Conservation (phyloP, 2,329 filamentous ascomycete genomes). For the Penicillium sp. region DNA sequence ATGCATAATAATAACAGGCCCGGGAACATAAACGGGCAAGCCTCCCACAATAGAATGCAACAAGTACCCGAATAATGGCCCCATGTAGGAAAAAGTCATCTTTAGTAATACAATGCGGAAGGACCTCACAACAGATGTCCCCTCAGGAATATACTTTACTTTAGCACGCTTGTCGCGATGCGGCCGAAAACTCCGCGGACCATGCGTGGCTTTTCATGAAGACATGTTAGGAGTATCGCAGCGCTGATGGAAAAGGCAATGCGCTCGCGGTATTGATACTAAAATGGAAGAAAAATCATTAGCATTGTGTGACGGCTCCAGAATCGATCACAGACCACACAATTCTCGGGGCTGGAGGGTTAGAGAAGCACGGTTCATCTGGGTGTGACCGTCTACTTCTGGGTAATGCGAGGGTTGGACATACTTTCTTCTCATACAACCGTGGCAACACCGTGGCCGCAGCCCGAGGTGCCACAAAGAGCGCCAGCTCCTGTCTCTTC, state of each 20-base stretch:
- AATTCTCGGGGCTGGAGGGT: slow-evolving; percentile 2
- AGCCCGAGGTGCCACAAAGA: slow-evolving; percentile 79
- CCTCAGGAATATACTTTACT: slow-evolving; percentile 6
- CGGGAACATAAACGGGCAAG: not conserved
- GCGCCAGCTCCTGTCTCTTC: slow-evolving; percentile 70
- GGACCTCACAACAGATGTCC: not conserved
- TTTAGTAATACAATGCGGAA: slow-evolving; percentile 12
- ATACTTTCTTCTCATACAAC: slow-evolving; percentile 58
- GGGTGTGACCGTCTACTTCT: slow-evolving; percentile 23
- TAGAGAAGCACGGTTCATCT: slow-evolving; percentile 2
- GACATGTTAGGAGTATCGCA: slow-evolving; percentile 68
- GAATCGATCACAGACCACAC: slow-evolving; percentile 6
- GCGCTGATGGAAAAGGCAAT: slow-evolving; percentile 65
- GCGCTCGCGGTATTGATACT: slow-evolving; percentile 67
- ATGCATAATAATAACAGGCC: not conserved
- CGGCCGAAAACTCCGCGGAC: slow-evolving; percentile 69
- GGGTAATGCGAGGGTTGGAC: slow-evolving; percentile 13
- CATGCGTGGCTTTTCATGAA: slow-evolving; percentile 60
- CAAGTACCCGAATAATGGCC: not conserved
- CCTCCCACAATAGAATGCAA: not conserved
- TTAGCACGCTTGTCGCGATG: slow-evolving; percentile 41
- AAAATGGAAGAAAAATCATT: slow-evolving; percentile 25
- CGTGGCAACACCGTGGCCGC: slow-evolving; percentile 72
- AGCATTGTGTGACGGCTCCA: slow-evolving; percentile 16
- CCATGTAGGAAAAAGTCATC: not conserved